Evolutionary conservation across 148 eudicot species (phyloP).

Genomic region (Chenopodium formosanum): DNA sequence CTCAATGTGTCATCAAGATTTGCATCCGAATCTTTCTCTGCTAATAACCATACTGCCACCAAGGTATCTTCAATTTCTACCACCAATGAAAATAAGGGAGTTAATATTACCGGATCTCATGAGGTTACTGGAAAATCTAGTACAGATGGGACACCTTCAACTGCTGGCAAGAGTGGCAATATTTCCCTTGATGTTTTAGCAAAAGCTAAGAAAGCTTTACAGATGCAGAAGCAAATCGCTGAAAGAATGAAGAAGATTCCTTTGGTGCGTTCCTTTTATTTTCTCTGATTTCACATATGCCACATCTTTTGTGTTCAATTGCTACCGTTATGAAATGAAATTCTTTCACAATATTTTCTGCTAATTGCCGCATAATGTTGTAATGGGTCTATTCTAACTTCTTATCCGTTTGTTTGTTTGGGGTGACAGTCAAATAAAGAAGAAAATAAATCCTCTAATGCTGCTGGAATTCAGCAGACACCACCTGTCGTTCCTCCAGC

Average conservation of each 20-base stretch:
- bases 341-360: neutral
- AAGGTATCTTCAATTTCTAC: constrained; percentile 96
- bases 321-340: neutral
- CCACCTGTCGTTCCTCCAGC: constrained; percentile 37
- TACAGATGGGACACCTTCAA: constrained; percentile 89
- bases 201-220: constrained; percentile 77
- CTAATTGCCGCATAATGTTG: neutral
- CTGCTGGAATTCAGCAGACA: constrained; percentile 38
- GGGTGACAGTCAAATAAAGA: constrained; percentile 56
- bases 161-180: constrained; percentile 70
- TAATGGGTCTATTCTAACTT: neutral
- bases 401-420: constrained; percentile 5
- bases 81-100: constrained; percentile 98
- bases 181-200: constrained; percentile 78
- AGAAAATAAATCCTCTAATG: constrained; percentile 31
- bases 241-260: constrained; percentile 73
- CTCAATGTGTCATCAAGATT: constrained; percentile 37
- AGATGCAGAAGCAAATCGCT: constrained; percentile 72
- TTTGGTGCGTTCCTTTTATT: constrained; percentile 42
- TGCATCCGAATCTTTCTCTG: constrained; percentile 38
- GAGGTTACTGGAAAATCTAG: constrained; percentile 99
- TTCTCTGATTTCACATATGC: neutral
- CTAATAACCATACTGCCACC: constrained; percentile 51
- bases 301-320: neutral
- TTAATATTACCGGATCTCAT: constrained; percentile 96